Base-by-base conservation (phyloP, 345 rosid species). In the Hevea brasiliensis region DNA sequence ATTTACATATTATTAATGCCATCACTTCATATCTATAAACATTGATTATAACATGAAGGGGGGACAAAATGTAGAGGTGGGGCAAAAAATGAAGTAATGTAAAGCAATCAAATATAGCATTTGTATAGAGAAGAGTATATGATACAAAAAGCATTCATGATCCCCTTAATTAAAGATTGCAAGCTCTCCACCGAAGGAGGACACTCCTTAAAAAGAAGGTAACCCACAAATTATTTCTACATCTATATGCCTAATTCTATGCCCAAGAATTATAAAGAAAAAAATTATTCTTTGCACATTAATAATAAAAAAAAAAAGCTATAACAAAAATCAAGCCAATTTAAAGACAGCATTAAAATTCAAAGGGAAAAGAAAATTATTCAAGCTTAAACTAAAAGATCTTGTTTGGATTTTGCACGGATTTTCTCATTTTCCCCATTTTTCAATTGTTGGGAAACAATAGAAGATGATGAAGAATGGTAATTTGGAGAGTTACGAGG, bases 281-380 rank as follows among this genome's bases (percentile, higher is more conserved):
- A 37, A 35, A 74, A 70, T 64, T 61, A 64, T 67, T 74, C 55
- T 67, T 81, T 77, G 76, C 72, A 77, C 76, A 78, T 64, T 26
- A 67, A 32, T 7, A n/a, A n/a, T n/a, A 37, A 48, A 40, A 41
- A 41, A 37, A 21, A 21, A 53, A 53, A 42, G 40, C 74, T 71
- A 73, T 59, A 54, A 42, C 74, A 71, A 76, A 67, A 72, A 1
- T 63, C 66, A 80, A 74, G 41, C 68, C 59, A 61, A n/a, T n/a
- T n/a, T n/a, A 44, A 37, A 51, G 45, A 74, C 60, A 57, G 65
- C 76, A 67, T 32, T 35, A 23, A 65, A 27, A 59, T n/a, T 11
- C 44, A 35, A 23, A 8, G 12, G 3, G 20, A 54, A 21, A 47
- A 42, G 67, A 59, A 0, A 47, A 29, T 40, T 8, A 8, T n/a